Base-by-base conservation (phyloP, 139 green algal species). In the Chlamydomonas eustigma region DNA sequence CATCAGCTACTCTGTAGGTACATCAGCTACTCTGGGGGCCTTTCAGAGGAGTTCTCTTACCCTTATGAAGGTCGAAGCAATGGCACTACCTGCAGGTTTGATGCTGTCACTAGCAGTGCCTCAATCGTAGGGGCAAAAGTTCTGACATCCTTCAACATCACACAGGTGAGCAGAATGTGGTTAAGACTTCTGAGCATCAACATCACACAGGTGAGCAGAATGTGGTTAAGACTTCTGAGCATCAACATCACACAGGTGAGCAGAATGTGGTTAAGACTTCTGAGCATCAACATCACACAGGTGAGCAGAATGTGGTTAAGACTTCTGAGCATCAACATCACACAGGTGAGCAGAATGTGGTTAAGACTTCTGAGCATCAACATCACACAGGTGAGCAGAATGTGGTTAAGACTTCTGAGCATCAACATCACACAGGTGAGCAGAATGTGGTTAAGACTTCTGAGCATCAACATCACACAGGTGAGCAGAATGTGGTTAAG, bases 201-300 rank as follows among this genome's bases (percentile, higher is more conserved):
- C 44, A 58, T 58, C 44, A 58, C 44, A 58, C n/a, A n/a, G 44
- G 12, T 28, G 44, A 18, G 44, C 12, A 12, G 44, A 12, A 18
- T 58, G 44, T 58, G 44, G 12, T 18, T 18, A 58, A 12, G 12
- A 28, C 44, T 12, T 58, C n/a, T n/a, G n/a, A n/a, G n/a, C n/a
- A n/a, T 58, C 44, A 58, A 58, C 44, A 58, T 58, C 44, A 58
- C 44, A 58, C 44, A 58, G 44, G 44, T 58, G 44, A 12, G 44
- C 12, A 18, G 12, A 58, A 58, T 58, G 44, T 58, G 44, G 44
- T 58, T 58, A 28, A 18, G 44, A 28, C 12, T 12, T 58, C 44
- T 18, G 12, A 18, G 12, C 44, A 58, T 28, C 18, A 58, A 18
- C 44, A 58, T 58, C 44, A 58, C 44, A 58, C n/a, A n/a, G 44